Percentiles rank a stretch among this genome's conserved stretches.
These are phyloP conservation scores for Grosmannia serpens DNA, from an alignment of 2,329 filamentous ascomycete species.

Conservation along the genomic window DNA sequence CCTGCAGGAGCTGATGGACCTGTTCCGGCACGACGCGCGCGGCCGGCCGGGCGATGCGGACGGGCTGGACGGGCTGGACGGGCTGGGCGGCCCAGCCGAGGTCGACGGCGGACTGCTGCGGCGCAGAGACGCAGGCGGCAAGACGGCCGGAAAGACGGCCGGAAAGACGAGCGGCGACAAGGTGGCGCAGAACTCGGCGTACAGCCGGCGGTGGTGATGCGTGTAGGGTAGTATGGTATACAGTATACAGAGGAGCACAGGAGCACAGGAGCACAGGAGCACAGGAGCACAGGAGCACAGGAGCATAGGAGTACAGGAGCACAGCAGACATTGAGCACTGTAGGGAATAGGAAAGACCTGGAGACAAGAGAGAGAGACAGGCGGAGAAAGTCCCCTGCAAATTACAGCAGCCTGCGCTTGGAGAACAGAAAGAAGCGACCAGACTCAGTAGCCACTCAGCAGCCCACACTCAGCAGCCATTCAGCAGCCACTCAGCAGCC, in stretches of 20 bases:
- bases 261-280: background rate
- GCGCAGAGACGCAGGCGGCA: background rate
- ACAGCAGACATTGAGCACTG: no score
- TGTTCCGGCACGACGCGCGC: conserved; percentile 60
- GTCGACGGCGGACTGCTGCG: conserved; percentile 6
- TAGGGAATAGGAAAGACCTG: no score
- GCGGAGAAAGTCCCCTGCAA: no score
- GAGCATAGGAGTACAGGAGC: no score
- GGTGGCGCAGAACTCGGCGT: conserved; percentile 4
- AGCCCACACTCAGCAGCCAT: no score
- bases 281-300: no score
- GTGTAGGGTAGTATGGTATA: background rate
- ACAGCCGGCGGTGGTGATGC: conserved; percentile 8
- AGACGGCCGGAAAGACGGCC: background rate
- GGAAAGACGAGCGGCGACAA: background rate
- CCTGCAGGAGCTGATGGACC: conserved; percentile 83
- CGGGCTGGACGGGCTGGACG: background rate
- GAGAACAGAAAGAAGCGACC: no score
- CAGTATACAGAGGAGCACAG: background rate
- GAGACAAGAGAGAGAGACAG: no score
- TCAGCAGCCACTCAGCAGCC: no score
- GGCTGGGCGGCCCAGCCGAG: background rate
- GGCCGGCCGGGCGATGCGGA: background rate
- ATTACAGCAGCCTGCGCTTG: no score
- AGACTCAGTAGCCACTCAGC: no score